These are phyloP conservation scores for Bipolaris gigantea DNA, from an alignment of 2,329 filamentous ascomycete genomes.

Conservation along the genomic window DNA sequence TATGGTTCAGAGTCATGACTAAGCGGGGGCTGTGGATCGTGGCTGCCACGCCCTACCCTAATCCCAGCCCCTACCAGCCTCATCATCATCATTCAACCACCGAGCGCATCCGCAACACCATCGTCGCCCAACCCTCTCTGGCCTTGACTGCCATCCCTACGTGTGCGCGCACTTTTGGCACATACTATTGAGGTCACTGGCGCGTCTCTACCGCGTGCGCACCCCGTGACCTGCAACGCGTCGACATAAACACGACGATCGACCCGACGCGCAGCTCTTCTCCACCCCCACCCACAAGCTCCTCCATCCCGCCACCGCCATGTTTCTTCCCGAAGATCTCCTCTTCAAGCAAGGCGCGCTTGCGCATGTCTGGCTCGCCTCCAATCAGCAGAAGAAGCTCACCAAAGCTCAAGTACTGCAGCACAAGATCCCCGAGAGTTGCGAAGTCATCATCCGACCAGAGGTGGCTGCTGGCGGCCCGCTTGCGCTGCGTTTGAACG, in stretches of 20 bases:
- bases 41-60: constrained; percentile 7
- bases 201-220: constrained; percentile 29
- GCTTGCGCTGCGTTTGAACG: constrained; percentile 90
- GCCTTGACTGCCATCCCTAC: constrained; percentile 28
- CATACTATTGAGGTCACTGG: constrained; percentile 20
- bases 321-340: constrained; percentile 98
- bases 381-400: constrained; percentile 97
- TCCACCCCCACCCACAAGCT: constrained; percentile 17
- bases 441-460: constrained; percentile 90
- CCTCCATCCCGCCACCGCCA: constrained; percentile 47
- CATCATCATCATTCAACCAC: constrained; percentile 21
- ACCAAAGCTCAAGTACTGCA: constrained; percentile 95
- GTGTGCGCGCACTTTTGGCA: constrained; percentile 23
- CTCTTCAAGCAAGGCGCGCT: constrained; percentile 95
- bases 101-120: constrained; percentile 27
- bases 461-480: constrained; percentile 67
- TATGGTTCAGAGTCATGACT: constrained; percentile 1
- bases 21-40: constrained; percentile 6
- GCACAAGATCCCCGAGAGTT: constrained; percentile 91
- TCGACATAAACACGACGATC: constrained; percentile 37
- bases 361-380: constrained; percentile 96
- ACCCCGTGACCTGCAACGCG: constrained; percentile 33
- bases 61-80: constrained; percentile 15
- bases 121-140: constrained; percentile 19
- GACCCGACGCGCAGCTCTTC: constrained; percentile 23